Percentiles rank a stretch among this genome's conserved stretches.
These are phyloP conservation scores for Colletotrichum magnum DNA, from an alignment of 2,329 filamentous ascomycete species.

Conservation along the genomic window DNA sequence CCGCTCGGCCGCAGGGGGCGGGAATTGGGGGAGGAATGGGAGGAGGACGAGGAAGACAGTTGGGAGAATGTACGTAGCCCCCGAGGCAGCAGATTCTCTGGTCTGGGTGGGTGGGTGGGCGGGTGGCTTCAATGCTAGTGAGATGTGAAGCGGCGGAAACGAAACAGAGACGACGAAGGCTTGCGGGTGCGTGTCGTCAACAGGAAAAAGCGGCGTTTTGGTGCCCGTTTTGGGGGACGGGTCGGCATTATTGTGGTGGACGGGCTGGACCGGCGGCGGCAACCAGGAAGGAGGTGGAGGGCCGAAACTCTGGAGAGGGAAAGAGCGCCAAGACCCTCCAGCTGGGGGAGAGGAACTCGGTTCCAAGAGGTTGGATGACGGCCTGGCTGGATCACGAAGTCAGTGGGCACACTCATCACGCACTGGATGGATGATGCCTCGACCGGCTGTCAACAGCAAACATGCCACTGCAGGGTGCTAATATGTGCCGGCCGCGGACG, in stretches of 20 bases:
- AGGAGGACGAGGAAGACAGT: background rate
- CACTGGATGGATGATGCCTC: constrained; percentile 33
- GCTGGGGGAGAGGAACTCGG: constrained; percentile 20
- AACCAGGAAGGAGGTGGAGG: constrained; percentile 4
- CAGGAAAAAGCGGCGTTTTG: background rate
- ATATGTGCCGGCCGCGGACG: constrained; percentile 9
- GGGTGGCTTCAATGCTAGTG: constrained; percentile 19
- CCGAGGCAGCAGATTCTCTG: background rate
- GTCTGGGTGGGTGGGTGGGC: constrained; percentile 7
- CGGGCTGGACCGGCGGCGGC: constrained; percentile 29
- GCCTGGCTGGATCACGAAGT: constrained; percentile 8
- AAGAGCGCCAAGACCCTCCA: constrained; percentile 28
- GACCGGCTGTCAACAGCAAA: constrained; percentile 32
- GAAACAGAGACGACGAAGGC: constrained; percentile 31
- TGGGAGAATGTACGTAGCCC: constrained; percentile 11
- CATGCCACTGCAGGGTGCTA: constrained; percentile 15
- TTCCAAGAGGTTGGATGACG: constrained; percentile 27
- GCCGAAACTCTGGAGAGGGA: constrained; percentile 1
- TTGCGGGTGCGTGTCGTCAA: constrained; percentile 12
- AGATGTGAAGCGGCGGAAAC: constrained; percentile 30
- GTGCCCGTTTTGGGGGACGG: constrained; percentile 12
- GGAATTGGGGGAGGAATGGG: constrained; percentile 12
- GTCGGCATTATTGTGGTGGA: constrained; percentile 26
- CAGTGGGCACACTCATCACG: constrained; percentile 22
- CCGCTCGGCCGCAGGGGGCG: constrained; percentile 33